Percentiles rank a stretch among this genome's conserved stretches.
Conservation (phyloP, 345 rosid genomes). For the Hypericum androsaemum region DNA sequence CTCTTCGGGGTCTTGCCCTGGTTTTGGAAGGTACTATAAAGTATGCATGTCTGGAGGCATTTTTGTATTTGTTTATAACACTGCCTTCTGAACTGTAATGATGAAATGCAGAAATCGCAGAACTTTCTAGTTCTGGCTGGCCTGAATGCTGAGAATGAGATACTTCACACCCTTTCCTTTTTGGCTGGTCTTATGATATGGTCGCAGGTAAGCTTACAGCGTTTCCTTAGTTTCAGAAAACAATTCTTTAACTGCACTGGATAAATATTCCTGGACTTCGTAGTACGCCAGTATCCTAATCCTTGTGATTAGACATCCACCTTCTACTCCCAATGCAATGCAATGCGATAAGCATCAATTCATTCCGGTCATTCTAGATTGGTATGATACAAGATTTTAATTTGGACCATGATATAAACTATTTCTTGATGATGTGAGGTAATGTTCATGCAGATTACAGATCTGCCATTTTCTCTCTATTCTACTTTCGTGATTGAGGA, state of each 20-base stretch:
- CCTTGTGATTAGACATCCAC: too few relatives aligned
- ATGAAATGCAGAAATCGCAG: slow-evolving; percentile 55
- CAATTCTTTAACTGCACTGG: too few relatives aligned
- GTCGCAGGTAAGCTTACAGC: slow-evolving; percentile 68
- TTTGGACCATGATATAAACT: neutral
- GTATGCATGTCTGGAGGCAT: slow-evolving; percentile 7
- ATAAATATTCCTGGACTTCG: too few relatives aligned
- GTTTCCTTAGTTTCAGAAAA: neutral
- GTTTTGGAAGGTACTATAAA: slow-evolving; percentile 78
- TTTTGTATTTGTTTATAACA: slow-evolving; percentile 5
- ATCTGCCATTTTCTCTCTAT: slow-evolving; percentile 89
- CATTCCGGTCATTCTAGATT: too few relatives aligned
- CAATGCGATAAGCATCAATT: too few relatives aligned
- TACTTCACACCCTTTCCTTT: slow-evolving; percentile 80
- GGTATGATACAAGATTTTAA: too few relatives aligned
- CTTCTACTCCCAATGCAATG: too few relatives aligned
- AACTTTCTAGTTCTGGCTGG: slow-evolving; percentile 53
- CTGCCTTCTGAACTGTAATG: slow-evolving; percentile 10
- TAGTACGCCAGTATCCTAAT: too few relatives aligned
- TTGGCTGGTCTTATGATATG: slow-evolving; percentile 86
- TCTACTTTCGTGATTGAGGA: slow-evolving; percentile 97
- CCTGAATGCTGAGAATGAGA: slow-evolving; percentile 72
- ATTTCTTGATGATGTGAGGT: neutral
- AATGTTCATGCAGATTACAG: slow-evolving; percentile 66
- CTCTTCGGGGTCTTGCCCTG: slow-evolving; percentile 82